Percentiles rank a stretch among this genome's conserved stretches.
Conservation (phyloP, 2,329 filamentous ascomycete species). For the Claviceps monticola region DNA sequence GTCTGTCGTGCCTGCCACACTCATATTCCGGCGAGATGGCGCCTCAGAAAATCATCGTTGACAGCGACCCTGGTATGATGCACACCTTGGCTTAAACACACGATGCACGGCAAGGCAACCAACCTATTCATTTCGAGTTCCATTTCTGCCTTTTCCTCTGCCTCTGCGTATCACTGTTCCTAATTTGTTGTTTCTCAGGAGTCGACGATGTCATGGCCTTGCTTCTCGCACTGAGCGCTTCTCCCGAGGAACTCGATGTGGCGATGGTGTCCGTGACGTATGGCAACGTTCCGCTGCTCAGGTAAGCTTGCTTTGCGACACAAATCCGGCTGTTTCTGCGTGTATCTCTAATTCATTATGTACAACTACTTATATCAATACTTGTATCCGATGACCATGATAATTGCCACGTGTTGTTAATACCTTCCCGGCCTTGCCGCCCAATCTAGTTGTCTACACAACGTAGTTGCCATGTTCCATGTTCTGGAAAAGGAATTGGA, state of each 20-base stretch:
- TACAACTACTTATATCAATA: too few species aligned
- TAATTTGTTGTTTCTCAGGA: constrained; percentile 28
- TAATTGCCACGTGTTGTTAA: background rate
- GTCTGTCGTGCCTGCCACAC: background rate
- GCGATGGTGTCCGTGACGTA: constrained; percentile 80
- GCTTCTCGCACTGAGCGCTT: constrained; percentile 70
- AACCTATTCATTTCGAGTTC: too few species aligned
- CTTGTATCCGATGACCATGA: too few species aligned
- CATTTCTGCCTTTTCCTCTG: background rate
- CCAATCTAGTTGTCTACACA: constrained; percentile 60
- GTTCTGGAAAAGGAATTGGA: constrained; percentile 77
- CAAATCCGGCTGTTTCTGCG: background rate
- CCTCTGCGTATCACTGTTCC: background rate
- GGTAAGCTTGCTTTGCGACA: constrained; percentile 30
- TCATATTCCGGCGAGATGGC: constrained; percentile 32
- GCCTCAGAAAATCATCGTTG: constrained; percentile 74
- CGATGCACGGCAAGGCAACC: too few species aligned
- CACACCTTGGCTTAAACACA: constrained; percentile 6
- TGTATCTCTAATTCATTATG: background rate
- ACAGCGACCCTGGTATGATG: constrained; percentile 72
- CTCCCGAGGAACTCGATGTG: constrained; percentile 73
- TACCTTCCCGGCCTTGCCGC: background rate
- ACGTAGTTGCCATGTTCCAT: constrained; percentile 82
- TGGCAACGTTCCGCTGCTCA: constrained; percentile 81
- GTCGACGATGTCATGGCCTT: constrained; percentile 87